Conservation (phyloP, 345 rosid genomes). For the Sonneratia caseolaris region DNA sequence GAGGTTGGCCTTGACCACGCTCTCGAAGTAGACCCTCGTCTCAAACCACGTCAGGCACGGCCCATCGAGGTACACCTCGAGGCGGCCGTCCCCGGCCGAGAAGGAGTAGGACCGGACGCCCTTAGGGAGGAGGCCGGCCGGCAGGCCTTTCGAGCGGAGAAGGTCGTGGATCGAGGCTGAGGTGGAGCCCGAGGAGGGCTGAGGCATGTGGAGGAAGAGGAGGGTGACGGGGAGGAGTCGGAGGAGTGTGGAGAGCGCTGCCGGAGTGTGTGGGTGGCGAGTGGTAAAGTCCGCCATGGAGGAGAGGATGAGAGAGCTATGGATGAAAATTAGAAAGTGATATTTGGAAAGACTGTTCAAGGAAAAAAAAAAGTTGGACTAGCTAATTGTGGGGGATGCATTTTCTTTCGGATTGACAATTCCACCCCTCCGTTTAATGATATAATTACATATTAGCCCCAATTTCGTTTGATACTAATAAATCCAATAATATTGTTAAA, state of each 20-base stretch:
- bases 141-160: conserved; percentile 67
- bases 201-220: conserved; percentile 5
- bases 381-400: neutral
- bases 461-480: no score
- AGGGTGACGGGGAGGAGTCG: conserved; percentile 5
- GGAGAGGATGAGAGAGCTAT: neutral
- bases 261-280: neutral
- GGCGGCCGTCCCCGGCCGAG: conserved; percentile 39
- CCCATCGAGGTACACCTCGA: conserved; percentile 63
- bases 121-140: conserved; percentile 70
- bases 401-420: conserved; percentile 8
- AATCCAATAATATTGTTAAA: no score
- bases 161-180: conserved; percentile 50
- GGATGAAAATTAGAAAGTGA: conserved; percentile 3
- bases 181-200: conserved; percentile 3
- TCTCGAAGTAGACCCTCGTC: conserved; percentile 51
- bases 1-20: conserved; percentile 70
- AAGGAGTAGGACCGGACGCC: conserved; percentile 64
- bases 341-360: conserved; percentile 21
- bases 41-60: conserved; percentile 74
- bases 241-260: conserved; percentile 4
- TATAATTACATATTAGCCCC: neutral
- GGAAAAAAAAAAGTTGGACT: neutral
- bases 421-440: conserved; percentile 14
- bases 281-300: conserved; percentile 1